Evolutionary conservation across 2,329 filamentous ascomycete genomes (phyloP).

Genomic region (Onygenales sp.): DNA sequence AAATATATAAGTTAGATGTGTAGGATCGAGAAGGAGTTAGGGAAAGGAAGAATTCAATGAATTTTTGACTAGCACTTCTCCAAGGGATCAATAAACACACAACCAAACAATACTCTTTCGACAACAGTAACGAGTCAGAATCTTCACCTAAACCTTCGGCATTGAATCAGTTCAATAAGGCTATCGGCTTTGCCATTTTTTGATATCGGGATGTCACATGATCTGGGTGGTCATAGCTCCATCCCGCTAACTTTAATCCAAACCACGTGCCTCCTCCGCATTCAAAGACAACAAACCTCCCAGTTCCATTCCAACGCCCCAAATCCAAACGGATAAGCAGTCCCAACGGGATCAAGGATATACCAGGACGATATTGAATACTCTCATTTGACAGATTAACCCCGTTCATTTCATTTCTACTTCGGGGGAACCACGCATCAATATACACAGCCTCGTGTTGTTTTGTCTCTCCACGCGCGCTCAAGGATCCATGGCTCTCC

Average conservation of each 20-base stretch:
- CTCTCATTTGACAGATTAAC: too few species aligned
- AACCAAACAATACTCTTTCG: too few species aligned
- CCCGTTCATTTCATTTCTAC: too few species aligned
- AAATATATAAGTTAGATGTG: too few species aligned
- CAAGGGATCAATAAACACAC: too few species aligned
- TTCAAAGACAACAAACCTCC: not conserved
- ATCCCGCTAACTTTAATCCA: not conserved
- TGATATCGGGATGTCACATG: not conserved
- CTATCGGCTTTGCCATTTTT: not conserved
- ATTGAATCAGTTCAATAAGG: not conserved
- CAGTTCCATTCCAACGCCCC: too few species aligned
- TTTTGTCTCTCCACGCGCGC: not conserved
- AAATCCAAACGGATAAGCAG: not conserved
- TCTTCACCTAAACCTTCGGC: not conserved
- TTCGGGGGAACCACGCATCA: too few species aligned
- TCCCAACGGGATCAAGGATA: not conserved
- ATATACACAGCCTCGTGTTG: not conserved
- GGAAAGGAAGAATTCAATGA: too few species aligned
- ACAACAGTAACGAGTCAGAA: too few species aligned
- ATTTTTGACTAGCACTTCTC: too few species aligned
- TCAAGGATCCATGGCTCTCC: conserved; percentile 33
- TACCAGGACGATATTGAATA: not conserved
- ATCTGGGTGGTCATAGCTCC: not conserved
- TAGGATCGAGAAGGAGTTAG: too few species aligned
- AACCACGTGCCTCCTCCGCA: too few species aligned